phyloP scores from a whole-genome alignment of 495 filamentous ascomycete species.

The Aspergillus haitiensis region DNA sequence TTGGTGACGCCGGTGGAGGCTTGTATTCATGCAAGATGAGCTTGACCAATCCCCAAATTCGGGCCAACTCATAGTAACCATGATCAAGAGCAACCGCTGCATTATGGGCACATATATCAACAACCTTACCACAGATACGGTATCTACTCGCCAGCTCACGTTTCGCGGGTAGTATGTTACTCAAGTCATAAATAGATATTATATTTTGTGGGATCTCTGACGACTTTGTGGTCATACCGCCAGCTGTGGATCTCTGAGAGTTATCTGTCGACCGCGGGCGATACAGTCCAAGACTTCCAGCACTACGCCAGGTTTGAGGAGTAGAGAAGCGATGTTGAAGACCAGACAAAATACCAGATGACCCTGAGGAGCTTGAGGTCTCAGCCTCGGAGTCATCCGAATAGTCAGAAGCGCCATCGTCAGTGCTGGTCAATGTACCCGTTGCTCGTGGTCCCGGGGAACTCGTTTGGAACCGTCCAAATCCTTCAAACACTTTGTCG shows the following conservation, averaged over 20 bases:
- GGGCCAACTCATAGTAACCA: slow-evolving; percentile 71
- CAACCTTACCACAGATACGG: slow-evolving; percentile 76
- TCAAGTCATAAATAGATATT: slow-evolving; percentile 70
- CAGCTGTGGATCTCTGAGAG: slow-evolving; percentile 57
- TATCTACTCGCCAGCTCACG: slow-evolving; percentile 73
- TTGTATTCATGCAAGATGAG: slow-evolving; percentile 75
- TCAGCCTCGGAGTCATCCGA: slow-evolving; percentile 69
- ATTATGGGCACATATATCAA: slow-evolving; percentile 80
- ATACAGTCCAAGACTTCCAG: slow-evolving; percentile 46
- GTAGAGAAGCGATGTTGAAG: slow-evolving; percentile 51
- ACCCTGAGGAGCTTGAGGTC: slow-evolving; percentile 70
- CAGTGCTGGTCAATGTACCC: slow-evolving; percentile 47
- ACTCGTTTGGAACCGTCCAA: slow-evolving; percentile 72
- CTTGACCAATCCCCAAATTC: slow-evolving; percentile 80
- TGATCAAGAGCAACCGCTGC: slow-evolving; percentile 71
- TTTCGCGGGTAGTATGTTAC: slow-evolving; percentile 71
- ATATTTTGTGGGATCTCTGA: slow-evolving; percentile 49
- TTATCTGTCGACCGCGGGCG: slow-evolving; percentile 51
- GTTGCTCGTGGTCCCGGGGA: slow-evolving; percentile 53
- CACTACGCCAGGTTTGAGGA: slow-evolving; percentile 55
- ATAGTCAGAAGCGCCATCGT: slow-evolving; percentile 53
- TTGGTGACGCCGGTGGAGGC: slow-evolving; percentile 45
- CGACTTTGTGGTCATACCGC: slow-evolving; percentile 36
- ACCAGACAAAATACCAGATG: slow-evolving; percentile 55
- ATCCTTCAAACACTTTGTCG: slow-evolving; percentile 78